Base-by-base conservation (phyloP, 2,329 filamentous ascomycete genomes). In the Aspergillus floridensis region DNA sequence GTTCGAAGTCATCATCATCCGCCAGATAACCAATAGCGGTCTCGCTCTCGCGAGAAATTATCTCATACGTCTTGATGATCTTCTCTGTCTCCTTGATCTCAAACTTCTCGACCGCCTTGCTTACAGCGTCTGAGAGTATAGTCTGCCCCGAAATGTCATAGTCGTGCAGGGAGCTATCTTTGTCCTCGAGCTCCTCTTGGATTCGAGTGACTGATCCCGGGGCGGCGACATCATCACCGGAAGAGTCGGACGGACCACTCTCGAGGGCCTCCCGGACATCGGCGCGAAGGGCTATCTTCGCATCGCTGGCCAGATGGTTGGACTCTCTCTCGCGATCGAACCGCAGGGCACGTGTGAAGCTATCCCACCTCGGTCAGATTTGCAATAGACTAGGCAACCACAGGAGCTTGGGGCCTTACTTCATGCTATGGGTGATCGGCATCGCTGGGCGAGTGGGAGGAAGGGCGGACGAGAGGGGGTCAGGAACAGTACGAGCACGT, bases 21-120 rank as follows among this genome's bases (percentile, higher is more conserved):
- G 70, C 71, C 4, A 66, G 61, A 59, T 72, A 71, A 29, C 70
- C 68, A 29, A 48, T 57, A 22, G 61, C 57, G 3, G 53, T 77
- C 60, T 76, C 75, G 35, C 73, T 71, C 55, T 75, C 72, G 19
- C 67, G 67, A 26, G 80, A 65, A 77, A 81, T 66, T 78, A 79
- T 79, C 68, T 86, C 84, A 66, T 86, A 87, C 74, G 87, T 84
- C 74, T 81, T 83, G 70, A 85, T 81, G 51, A 87, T 71, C 74
- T 85, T 84, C 73, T 85, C 82, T 2, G 83, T 86, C 74, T 85
- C 81, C 66, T 81, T 81, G 62, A 80, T 82, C 74, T 87, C 84
- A 68, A 81, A 87, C 63, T 79, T 80, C 76, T 85, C 81, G 46
- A 86, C 81, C 1, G 85, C 85, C 71, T 84, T 81, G 57, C 77